Conservation (phyloP, 2,329 filamentous ascomycete species). For the Exutisphaerella laricina region DNA sequence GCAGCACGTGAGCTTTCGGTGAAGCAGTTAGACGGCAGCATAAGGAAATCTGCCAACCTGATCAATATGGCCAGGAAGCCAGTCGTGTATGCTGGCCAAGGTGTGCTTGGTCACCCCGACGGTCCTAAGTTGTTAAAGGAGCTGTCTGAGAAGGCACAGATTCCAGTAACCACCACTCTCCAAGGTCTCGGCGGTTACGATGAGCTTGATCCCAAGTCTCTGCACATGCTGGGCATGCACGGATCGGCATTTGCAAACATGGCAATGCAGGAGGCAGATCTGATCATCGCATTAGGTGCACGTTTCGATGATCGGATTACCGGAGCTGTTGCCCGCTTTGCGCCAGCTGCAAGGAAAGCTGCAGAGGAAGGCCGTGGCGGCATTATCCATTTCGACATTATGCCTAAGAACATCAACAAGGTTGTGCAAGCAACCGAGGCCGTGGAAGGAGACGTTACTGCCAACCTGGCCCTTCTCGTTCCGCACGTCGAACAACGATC, state of each 20-base stretch:
- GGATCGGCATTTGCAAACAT: conserved; percentile 96
- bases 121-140: conserved; percentile 75
- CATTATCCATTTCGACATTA: conserved; percentile 95
- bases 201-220: conserved; percentile 85
- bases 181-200: conserved; percentile 90
- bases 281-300: conserved; percentile 89
- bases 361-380: conserved; percentile 81
- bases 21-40: conserved; percentile 66
- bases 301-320: conserved; percentile 98
- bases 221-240: conserved; percentile 99
- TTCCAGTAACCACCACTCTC: conserved; percentile 93
- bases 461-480: conserved; percentile 70
- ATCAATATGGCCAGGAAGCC: conserved; percentile 90
- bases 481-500: conserved; percentile 62
- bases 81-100: conserved; percentile 90
- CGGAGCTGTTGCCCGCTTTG: conserved; percentile 73
- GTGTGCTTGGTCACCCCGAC: conserved; percentile 72
- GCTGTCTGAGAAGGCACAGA: conserved; percentile 81
- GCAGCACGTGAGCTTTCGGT: conserved; percentile 68
- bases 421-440: conserved; percentile 94
- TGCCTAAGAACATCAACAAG: conserved; percentile 99
- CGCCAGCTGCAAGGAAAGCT: conserved; percentile 78
- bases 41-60: conserved; percentile 71
- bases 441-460: conserved; percentile 82
- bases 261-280: conserved; percentile 93